phyloP scores from a whole-genome alignment of 176 grass and related monocot genomes.

The Musa beccarii region DNA sequence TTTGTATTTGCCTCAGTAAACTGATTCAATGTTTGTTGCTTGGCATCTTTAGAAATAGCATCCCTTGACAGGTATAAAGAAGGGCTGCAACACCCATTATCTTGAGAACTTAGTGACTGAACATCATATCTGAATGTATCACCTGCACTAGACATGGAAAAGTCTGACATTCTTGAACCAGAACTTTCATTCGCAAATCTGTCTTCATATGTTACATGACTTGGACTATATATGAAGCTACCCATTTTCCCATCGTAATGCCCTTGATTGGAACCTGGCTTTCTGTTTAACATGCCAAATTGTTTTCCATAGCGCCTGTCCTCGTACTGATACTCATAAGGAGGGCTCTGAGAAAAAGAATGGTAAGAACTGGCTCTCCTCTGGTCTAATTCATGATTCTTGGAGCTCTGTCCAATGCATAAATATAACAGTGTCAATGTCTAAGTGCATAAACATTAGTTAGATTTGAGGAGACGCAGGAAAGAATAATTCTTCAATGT shows the following conservation, averaged over 20 bases:
- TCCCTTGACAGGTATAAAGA: slow-evolving; percentile 46
- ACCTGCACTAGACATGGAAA: slow-evolving; percentile 66
- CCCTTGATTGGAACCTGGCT: slow-evolving; percentile 53
- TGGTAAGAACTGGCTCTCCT: slow-evolving; percentile 84
- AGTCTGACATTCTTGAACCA: slow-evolving; percentile 85
- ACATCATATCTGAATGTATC: slow-evolving; percentile 60
- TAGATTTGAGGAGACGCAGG: neutral
- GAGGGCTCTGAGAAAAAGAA: slow-evolving; percentile 97
- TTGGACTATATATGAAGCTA: slow-evolving; percentile 60
- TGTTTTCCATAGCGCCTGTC: slow-evolving; percentile 90
- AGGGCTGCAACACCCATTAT: slow-evolving; percentile 47
- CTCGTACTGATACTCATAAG: slow-evolving; percentile 96
- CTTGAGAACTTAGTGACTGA: slow-evolving; percentile 75
- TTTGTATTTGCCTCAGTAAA: slow-evolving; percentile 22
- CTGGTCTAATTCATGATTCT: slow-evolving; percentile 42
- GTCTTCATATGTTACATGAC: slow-evolving; percentile 55
- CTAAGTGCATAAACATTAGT: neutral
- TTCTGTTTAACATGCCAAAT: slow-evolving; percentile 49
- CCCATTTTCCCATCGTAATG: slow-evolving; percentile 60
- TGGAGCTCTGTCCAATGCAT: slow-evolving; percentile 44
- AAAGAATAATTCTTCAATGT: neutral
- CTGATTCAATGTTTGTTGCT: slow-evolving; percentile 17
- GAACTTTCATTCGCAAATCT: slow-evolving; percentile 79
- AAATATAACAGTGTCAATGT: neutral
- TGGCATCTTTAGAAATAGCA: slow-evolving; percentile 33